Base-by-base conservation (phyloP, 495 filamentous ascomycete genomes). In the Penicillium coprophilum region DNA sequence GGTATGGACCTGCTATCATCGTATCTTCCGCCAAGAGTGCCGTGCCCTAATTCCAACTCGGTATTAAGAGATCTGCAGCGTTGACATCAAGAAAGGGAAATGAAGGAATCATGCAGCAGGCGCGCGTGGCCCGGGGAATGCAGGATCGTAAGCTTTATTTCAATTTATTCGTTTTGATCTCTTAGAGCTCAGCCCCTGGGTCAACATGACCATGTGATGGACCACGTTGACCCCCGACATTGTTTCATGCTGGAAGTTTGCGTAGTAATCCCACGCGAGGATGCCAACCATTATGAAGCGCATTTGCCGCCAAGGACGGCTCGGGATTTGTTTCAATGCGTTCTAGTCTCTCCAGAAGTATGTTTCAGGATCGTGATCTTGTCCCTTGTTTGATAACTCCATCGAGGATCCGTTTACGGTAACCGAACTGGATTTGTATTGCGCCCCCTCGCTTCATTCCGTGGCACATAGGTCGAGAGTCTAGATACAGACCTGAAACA, bases 141-240 rank as follows among this genome's bases (percentile, higher is more conserved):
- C 49, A 27, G 30, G 30, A 48, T 52, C 45, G 39, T 50, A 30
- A 57, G 46, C 27, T 41, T 43, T 47, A 13, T 9, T 31, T 24
- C 19, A 47, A 17, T 20, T 15, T 30, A 17, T 47, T 38, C 41
- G 39, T 46, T 47, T 28, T 19, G 23, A 15, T 17, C 23, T 8
- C 21, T 38, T 54, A 23, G n/a, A 30, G 20, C 30, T 13, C 34
- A 59, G 57, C 56, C 51, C 52, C 54, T 64, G 56, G 45, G 47
- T 55, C 56, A 61, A 52, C 64, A 58, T 59, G 49, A 64, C 59
- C 63, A 69, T 68, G 66, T 57, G 68, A 75, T 71, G 65, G 59
- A 62, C 71, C 67, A 73, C 71, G 71, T 72, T 74, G 53, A 58
- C 50, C 60, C 64, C 59, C 65, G 53, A 72, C 56, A 59, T 69